Base-by-base conservation (phyloP, 73 alveolate species). In the Blepharisma japonicum region DNA sequence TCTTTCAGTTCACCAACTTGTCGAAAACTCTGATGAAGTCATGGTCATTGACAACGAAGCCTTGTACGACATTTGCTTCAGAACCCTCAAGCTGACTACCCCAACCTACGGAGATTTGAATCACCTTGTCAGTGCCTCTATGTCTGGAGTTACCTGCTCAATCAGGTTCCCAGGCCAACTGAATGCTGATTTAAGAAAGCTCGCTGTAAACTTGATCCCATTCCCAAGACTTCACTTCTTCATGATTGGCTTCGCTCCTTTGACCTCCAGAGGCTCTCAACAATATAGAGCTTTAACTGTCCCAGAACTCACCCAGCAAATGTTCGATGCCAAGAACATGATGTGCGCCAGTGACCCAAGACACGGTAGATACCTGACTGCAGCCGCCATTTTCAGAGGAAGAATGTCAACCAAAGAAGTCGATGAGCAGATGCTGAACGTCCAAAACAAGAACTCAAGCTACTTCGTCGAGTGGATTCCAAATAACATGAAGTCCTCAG, bases 311-410 rank as follows among this genome's bases (percentile, higher is more conserved):
- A 77, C 84, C 23, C 85, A 78, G 83, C 97, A 95, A 87, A 91
- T 96, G 99, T 96, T 94, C 87, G 99, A 93, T 81, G 99, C 98
- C 85, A 93, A 95, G 97, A 93, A 93, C 90, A 91, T 92, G 98
- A 93, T 93, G 98, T 91, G 99, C 87, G 98, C 98, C 49, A 87
- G 97, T 45, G 98, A 91, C 87, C 98, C 98, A 83, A 93, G 98
- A 87, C 99, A 93, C 89, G 99, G 99, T 76, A 86, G 97, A 80
- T 92, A 94, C 86, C 84, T 97, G 83, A 95, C 99, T 68, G 98
- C 99, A 80, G 91, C 98, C 45, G 98, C 99, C 71, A 87, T 91
- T 90, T 97, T 97, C 99, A 95, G 99, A 91, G 99, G 99, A 67
- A 89, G 99, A 87, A 94, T 95, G 99, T 89, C 98, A 49, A 95